Evolutionary conservation across 192 early-diverging fungal genomes (phyloP).

Genomic region (Entrophospora sp.): DNA sequence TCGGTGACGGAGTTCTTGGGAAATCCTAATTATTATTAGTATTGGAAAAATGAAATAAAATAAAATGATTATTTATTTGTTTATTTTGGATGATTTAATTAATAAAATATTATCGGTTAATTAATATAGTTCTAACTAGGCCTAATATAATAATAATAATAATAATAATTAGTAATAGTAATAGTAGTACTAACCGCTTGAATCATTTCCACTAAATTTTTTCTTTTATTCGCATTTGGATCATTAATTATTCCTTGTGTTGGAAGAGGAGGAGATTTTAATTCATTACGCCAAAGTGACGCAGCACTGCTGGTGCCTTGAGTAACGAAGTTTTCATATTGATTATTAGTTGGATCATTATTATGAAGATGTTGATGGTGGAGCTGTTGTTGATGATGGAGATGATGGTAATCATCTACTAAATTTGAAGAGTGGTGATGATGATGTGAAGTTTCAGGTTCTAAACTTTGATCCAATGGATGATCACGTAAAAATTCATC

Average conservation of each 20-base stretch:
- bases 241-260: conserved; percentile 3
- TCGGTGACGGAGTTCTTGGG: conserved; percentile 47
- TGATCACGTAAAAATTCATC: conserved; percentile 18
- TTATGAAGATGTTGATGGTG: too few relatives aligned
- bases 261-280: conserved; percentile 16
- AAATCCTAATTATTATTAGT: conserved; percentile 41
- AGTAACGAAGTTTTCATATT: conserved; percentile 12
- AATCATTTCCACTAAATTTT: conserved; percentile 28
- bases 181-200: conserved; percentile 22
- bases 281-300: conserved; percentile 17
- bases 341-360: neutral
- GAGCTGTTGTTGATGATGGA: too few relatives aligned
- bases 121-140: too few relatives aligned
- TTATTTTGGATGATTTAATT: too few relatives aligned
- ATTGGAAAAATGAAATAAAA: too few relatives aligned
- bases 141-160: too few relatives aligned
- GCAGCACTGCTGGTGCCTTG: conserved; percentile 15
- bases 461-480: conserved; percentile 20
- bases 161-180: too few relatives aligned
- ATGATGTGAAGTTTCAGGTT: conserved; percentile 14
- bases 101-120: too few relatives aligned
- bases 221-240: conserved; percentile 17
- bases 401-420: too few relatives aligned
- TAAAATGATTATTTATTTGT: too few relatives aligned
- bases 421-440: too few relatives aligned